Evolutionary conservation across 805 yeast genomes (phyloP).

Genomic region (Blastobotrys peoriensis): DNA sequence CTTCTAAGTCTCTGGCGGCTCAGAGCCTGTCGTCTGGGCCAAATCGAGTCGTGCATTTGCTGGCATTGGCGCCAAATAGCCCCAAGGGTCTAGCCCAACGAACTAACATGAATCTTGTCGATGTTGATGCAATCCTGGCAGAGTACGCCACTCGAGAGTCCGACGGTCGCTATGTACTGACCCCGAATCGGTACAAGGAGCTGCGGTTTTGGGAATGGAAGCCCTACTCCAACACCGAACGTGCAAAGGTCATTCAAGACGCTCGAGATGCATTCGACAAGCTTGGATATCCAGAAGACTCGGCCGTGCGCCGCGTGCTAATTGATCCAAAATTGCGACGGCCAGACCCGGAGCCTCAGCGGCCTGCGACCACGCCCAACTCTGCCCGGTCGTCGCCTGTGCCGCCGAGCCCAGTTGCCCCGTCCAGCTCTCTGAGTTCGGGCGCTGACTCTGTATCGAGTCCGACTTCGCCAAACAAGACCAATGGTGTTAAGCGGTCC

Average conservation of each 20-base stretch:
- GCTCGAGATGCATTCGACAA: slow-evolving; percentile 28
- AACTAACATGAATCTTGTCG: slow-evolving; percentile 26
- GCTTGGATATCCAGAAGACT: slow-evolving; percentile 24
- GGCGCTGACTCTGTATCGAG: slow-evolving; percentile 1
- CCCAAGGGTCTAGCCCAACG: slow-evolving; percentile 26
- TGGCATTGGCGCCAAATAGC: slow-evolving; percentile 46
- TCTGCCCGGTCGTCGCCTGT: not conserved
- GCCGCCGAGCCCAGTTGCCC: not conserved
- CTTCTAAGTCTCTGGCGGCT: slow-evolving; percentile 19
- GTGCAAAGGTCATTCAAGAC: slow-evolving; percentile 26
- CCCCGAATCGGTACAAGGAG: slow-evolving; percentile 26
- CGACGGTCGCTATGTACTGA: slow-evolving; percentile 25
- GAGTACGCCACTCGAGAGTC: slow-evolving; percentile 29
- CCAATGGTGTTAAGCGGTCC: slow-evolving; percentile 1
- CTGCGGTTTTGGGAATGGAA: slow-evolving; percentile 34
- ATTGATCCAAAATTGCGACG: slow-evolving; percentile 25
- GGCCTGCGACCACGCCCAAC: slow-evolving; percentile 1
- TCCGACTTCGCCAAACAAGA: slow-evolving; percentile 1
- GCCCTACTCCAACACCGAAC: slow-evolving; percentile 30
- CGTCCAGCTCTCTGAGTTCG: not conserved
- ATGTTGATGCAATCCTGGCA: slow-evolving; percentile 27
- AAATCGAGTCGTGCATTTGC: slow-evolving; percentile 38
- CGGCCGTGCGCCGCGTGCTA: slow-evolving; percentile 24
- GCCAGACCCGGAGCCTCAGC: not conserved
- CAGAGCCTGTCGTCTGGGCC: slow-evolving; percentile 21